Conservation (phyloP, 345 rosid species). For the Aquilaria sinensis region DNA sequence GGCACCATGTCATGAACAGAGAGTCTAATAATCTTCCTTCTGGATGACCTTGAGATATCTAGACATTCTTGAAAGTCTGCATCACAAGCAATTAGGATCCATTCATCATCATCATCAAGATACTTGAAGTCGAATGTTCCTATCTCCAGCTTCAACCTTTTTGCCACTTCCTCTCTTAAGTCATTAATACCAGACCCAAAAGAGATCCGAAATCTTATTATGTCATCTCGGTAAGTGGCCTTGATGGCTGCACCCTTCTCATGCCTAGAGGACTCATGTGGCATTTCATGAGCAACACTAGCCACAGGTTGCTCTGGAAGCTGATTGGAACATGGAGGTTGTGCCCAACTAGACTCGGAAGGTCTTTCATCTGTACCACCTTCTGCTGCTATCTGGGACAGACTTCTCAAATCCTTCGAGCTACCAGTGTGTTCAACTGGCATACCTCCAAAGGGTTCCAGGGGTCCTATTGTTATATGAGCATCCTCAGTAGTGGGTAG, state of each 20-base stretch:
- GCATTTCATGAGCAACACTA: constrained; percentile 23
- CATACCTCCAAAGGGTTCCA: constrained; percentile 58
- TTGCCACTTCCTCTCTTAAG: constrained; percentile 76
- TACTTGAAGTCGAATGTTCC: constrained; percentile 78
- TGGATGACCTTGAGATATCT: constrained; percentile 57
- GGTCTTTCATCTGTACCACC: constrained; percentile 38
- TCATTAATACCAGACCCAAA: constrained; percentile 44
- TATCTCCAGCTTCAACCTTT: constrained; percentile 72
- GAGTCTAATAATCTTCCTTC: constrained; percentile 53
- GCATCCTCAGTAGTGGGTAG: constrained; percentile 38
- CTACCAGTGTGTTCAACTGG: constrained; percentile 74
- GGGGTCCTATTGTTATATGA: constrained; percentile 33
- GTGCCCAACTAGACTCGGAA: constrained; percentile 50
- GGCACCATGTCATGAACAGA: constrained; percentile 57
- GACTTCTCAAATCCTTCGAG: constrained; percentile 75
- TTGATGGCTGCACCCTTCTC: constrained; percentile 58
- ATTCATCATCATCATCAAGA: constrained; percentile 77
- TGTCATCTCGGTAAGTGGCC: constrained; percentile 75
- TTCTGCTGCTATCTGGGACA: constrained; percentile 47
- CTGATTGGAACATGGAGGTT: constrained; percentile 17
- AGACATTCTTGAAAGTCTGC: constrained; percentile 84
- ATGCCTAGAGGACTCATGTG: constrained; percentile 16
- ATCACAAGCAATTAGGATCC: constrained; percentile 76
- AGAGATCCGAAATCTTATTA: constrained; percentile 73
- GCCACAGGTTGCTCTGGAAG: constrained; percentile 18